Percentiles rank a stretch among this genome's conserved stretches.
Evolutionary conservation across 2,329 filamentous ascomycete species (phyloP).

Genomic region (Biscogniauxia sp.): DNA sequence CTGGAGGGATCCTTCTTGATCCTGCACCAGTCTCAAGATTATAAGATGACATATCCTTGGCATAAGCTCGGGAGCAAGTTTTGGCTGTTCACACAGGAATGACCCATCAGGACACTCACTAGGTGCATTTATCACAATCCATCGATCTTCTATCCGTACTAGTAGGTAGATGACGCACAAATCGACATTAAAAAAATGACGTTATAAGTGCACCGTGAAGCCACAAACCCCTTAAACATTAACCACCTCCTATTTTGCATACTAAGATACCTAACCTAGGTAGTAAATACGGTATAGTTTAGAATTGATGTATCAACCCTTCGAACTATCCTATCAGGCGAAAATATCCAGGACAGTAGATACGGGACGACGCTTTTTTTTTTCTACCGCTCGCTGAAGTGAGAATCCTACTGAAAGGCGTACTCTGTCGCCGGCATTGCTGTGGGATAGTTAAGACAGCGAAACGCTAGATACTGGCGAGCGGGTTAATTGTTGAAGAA

Average conservation of each 20-base stretch:
- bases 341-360: constrained; percentile 80
- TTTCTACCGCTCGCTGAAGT: constrained; percentile 33
- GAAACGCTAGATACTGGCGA: constrained; percentile 28
- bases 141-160: too few species aligned
- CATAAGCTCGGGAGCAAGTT: background rate
- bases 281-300: background rate
- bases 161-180: too few species aligned
- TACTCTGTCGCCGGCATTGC: constrained; percentile 31
- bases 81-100: too few species aligned
- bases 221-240: too few species aligned
- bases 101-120: too few species aligned
- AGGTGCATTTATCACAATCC: too few species aligned
- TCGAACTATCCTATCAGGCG: constrained; percentile 79
- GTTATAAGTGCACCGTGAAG: too few species aligned
- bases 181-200: too few species aligned
- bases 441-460: constrained; percentile 27
- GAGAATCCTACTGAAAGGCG: constrained; percentile 33
- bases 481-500: constrained; percentile 27
- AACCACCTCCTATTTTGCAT: too few species aligned
- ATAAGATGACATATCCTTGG: background rate
- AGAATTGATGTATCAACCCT: constrained; percentile 66
- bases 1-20: background rate
- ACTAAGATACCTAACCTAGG: too few species aligned
- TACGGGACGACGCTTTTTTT: constrained; percentile 63
- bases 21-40: background rate